A percentile compares a stretch with the other conserved stretches of the same genome.
Conservation (phyloP, 805 yeast species). For the Nakazawaea pomicola region DNA sequence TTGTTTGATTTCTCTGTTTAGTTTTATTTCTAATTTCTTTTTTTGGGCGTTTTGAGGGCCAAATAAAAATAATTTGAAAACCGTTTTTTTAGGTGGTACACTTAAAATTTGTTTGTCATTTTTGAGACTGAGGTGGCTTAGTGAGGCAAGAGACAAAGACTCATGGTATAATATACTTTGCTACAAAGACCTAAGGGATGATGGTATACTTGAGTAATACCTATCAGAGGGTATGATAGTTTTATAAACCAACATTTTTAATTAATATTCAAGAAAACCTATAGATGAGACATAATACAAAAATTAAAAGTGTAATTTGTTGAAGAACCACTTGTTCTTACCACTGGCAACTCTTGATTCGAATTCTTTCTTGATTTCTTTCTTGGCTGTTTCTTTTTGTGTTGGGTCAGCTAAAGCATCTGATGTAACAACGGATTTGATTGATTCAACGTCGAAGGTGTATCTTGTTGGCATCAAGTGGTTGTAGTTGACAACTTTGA, state of each 20-base stretch:
- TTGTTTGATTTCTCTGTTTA: too few species aligned
- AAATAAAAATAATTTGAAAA: too few species aligned
- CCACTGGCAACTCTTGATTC: conserved; percentile 99
- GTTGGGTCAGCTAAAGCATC: conserved; percentile 97
- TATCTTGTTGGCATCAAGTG: conserved; percentile 99
- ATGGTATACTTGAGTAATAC: too few species aligned
- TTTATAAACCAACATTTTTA: conserved; percentile 12
- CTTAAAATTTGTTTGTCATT: too few species aligned
- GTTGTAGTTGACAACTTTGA: conserved; percentile 99
- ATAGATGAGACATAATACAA: conserved; percentile 12
- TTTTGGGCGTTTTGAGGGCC: too few species aligned
- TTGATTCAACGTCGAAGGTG: conserved; percentile 93
- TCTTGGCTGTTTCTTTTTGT: conserved; percentile 98
- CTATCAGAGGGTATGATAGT: too few species aligned
- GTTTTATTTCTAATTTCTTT: too few species aligned
- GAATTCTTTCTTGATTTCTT: conserved; percentile 97
- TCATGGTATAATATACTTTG: too few species aligned
- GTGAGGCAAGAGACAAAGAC: too few species aligned
- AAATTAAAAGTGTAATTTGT: conserved; percentile 85
- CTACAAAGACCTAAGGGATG: too few species aligned
- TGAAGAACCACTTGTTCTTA: conserved; percentile 99
- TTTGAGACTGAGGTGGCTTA: too few species aligned
- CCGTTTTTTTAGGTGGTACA: too few species aligned
- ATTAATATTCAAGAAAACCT: conserved; percentile 28
- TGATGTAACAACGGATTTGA: conserved; percentile 86